Percentiles rank a stretch among this genome's conserved stretches.
Evolutionary conservation across 441 rosid species (phyloP).

Genomic region (Lepidium campestre): DNA sequence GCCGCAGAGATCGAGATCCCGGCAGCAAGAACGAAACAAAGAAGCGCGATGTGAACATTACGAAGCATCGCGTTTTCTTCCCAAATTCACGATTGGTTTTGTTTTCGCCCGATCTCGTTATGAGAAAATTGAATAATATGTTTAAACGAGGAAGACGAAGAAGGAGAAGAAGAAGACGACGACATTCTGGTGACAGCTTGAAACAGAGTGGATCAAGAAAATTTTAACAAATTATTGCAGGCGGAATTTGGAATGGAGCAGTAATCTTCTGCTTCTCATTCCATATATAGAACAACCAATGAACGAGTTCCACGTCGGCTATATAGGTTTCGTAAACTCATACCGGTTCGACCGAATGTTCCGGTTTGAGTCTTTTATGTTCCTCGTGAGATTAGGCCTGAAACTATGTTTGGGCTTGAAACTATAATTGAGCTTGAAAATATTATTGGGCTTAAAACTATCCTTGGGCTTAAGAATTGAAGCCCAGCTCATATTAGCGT

Average conservation of each 20-base stretch:
- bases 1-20: conserved; percentile 24
- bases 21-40: conserved; percentile 23
- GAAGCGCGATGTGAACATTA: conserved; percentile 2
- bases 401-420: neutral
- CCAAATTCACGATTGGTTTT: neutral
- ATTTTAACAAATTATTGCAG: conserved; percentile 44
- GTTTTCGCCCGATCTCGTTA: neutral
- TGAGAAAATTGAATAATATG: conserved; percentile 32
- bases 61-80: conserved; percentile 22
- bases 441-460: neutral
- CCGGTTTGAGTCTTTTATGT: neutral
- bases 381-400: neutral
- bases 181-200: conserved; percentile 63
- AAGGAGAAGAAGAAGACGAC: conserved; percentile 22
- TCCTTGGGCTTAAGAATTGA: neutral
- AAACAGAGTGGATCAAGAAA: conserved; percentile 41
- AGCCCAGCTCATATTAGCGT: neutral
- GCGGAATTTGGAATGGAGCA: conserved; percentile 21
- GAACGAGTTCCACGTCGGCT: neutral
- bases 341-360: neutral
- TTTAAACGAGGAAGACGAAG: conserved; percentile 29
- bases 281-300: neutral
- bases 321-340: too few relatives aligned
- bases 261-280: conserved; percentile 8
- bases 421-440: too few relatives aligned